Base-by-base conservation (phyloP, 345 rosid species). In the Gossypium turneri region DNA sequence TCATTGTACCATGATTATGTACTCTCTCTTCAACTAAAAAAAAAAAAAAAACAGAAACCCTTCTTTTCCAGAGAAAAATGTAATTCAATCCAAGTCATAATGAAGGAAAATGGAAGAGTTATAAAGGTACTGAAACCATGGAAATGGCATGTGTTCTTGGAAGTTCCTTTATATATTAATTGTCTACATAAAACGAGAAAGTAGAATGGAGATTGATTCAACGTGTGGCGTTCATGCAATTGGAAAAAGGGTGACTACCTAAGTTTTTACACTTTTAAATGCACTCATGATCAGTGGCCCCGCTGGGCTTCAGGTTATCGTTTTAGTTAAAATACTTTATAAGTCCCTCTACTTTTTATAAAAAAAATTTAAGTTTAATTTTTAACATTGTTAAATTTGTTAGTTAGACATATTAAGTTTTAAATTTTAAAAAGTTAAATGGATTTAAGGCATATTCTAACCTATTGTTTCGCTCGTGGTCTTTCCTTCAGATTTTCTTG, bases 151-250 rank as follows among this genome's bases (percentile, higher is more conserved):
- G 59, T 24, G 59, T 2, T 55, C n/a, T 55, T 55, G 9, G 9
- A n/a, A n/a, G 9, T 17, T 53, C 7, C 6, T 53, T 55, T 15
- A 17, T 34, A n/a, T 51, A 4, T 51, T 12, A n/a, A 55, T 55
- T 10, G 9, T 55, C 20, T 78, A 72, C 76, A 58, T 20, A 45
- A 34, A 64, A 73, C 68, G 76, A 76, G 29, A 83, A 75, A 80
- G 86, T 51, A 29, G 1, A 52, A 9, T 48, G 43, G 7, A 4
- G 38, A 34, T 34, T 34, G 38, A 38, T 71, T 20, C 77, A 72
- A 70, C 80, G 73, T 69, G 75, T 67, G 78, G 70, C 70, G 67
- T 73, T 73, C 79, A 64, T 73, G 80, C 20, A 47, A 19, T 55
- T 12, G 24, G 12, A 19, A 55, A n/a, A 7, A 7, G 9, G 10